Conservation (phyloP, 1,284 basidiomycete genomes). For the Ustilago nuda region DNA sequence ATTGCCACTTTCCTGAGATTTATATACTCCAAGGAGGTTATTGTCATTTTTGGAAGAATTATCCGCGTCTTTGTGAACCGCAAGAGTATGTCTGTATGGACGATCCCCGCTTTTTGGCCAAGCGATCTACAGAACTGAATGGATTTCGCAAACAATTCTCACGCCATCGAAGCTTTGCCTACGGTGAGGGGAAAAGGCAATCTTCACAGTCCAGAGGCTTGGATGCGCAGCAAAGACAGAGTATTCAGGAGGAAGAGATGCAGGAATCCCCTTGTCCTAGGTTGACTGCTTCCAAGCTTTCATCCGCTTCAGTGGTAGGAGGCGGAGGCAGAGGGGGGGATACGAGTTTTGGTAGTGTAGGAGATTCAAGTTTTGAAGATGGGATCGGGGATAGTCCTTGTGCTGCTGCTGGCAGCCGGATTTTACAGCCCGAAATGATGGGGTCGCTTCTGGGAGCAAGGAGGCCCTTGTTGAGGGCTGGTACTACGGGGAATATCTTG, state of each 20-base stretch:
- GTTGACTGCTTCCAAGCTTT: neutral
- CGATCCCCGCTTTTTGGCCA: conserved; percentile 82
- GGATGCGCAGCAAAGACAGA: conserved; percentile 3
- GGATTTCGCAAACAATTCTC: conserved; percentile 82
- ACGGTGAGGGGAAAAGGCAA: conserved; percentile 54
- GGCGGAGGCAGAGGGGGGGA: conserved; percentile 28
- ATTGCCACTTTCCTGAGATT: conserved; percentile 93
- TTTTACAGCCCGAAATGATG: conserved; percentile 32
- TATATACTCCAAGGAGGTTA: conserved; percentile 98
- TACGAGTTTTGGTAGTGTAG: conserved; percentile 61
- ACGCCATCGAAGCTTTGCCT: conserved; percentile 64
- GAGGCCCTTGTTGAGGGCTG: conserved; percentile 41
- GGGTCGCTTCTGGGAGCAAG: conserved; percentile 23
- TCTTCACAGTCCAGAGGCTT: neutral
- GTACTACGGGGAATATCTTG: conserved; percentile 45
- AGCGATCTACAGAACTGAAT: conserved; percentile 85
- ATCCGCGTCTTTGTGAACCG: conserved; percentile 80
- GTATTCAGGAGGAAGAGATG: conserved; percentile 54
- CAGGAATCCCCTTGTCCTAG: conserved; percentile 45
- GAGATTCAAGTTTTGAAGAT: conserved; percentile 63
- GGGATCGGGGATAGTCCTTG: conserved; percentile 60
- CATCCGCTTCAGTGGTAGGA: neutral
- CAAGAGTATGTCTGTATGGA: conserved; percentile 91
- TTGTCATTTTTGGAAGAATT: conserved; percentile 82
- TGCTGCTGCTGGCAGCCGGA: conserved; percentile 44